These are phyloP conservation scores for Diplodia seriata DNA, from an alignment of 2,329 filamentous ascomycete genomes.

Conservation along the genomic window DNA sequence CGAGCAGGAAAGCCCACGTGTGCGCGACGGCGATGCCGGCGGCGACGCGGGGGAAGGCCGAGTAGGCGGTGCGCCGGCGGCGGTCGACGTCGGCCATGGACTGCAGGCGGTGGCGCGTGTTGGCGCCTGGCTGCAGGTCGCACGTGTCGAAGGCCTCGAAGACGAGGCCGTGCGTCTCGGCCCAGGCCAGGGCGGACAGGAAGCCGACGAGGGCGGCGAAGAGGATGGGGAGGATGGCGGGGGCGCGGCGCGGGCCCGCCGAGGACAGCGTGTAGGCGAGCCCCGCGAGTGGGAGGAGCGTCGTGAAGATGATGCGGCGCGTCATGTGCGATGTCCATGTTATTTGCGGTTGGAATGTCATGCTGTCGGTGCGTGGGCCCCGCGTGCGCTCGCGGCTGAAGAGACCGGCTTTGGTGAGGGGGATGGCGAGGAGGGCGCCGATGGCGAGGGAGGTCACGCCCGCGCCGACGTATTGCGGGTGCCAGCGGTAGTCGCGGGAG, in stretches of 20 bases:
- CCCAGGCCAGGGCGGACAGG: constrained; percentile 73
- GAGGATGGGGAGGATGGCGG: constrained; percentile 68
- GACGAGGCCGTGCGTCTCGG: constrained; percentile 77
- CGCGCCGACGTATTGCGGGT: constrained; percentile 70
- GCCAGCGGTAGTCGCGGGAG: constrained; percentile 70
- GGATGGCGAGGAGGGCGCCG: constrained; percentile 72
- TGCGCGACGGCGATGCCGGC: constrained; percentile 76
- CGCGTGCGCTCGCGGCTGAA: constrained; percentile 70
- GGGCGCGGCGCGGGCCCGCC: constrained; percentile 63
- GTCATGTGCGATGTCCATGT: constrained; percentile 76
- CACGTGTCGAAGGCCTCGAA: constrained; percentile 86
- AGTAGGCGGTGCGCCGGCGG: constrained; percentile 71
- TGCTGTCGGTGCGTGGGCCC: constrained; percentile 68
- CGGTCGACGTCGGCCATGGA: constrained; percentile 53
- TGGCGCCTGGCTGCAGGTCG: constrained; percentile 76
- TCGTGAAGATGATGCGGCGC: constrained; percentile 71
- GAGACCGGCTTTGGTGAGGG: constrained; percentile 73
- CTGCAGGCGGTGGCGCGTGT: constrained; percentile 55
- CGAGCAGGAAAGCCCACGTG: constrained; percentile 71
- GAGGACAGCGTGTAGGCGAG: constrained; percentile 72
- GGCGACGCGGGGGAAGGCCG: constrained; percentile 74
- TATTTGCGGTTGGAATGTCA: constrained; percentile 69
- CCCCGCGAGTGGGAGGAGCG: constrained; percentile 70
- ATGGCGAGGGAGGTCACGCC: constrained; percentile 71
- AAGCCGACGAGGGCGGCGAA: constrained; percentile 73